These are phyloP conservation scores for Tylopilus sp. DNA, from an alignment of 1,284 basidiomycete genomes.

Conservation along the genomic window DNA sequence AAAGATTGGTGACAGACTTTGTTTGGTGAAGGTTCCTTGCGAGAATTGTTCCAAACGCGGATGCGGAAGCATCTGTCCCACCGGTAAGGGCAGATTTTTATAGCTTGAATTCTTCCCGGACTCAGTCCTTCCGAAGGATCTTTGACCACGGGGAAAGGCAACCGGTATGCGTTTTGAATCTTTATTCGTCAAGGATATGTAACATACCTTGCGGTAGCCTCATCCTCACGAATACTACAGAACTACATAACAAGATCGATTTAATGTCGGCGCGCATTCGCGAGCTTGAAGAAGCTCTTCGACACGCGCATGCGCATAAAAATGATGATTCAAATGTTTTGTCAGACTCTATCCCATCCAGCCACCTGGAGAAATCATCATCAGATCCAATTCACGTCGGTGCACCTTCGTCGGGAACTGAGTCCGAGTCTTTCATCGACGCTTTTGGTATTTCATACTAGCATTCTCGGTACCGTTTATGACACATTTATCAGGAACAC, in stretches of 20 bases:
- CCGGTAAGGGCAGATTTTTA: conserved; percentile 54
- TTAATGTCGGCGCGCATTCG: conserved; percentile 63
- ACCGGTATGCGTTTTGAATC: conserved; percentile 47
- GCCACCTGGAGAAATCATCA: conserved; percentile 18
- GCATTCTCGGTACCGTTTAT: not conserved
- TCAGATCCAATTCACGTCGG: not conserved
- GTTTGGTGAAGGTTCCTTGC: conserved; percentile 66
- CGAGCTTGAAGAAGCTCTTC: conserved; percentile 68
- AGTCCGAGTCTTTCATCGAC: conserved; percentile 63
- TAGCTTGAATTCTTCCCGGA: conserved; percentile 1
- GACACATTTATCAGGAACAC: conserved; percentile 56
- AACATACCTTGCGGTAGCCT: conserved; percentile 48
- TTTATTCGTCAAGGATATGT: not conserved
- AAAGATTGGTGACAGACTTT: not conserved
- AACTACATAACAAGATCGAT: conserved; percentile 73
- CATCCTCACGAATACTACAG: conserved; percentile 72
- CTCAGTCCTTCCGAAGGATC: conserved; percentile 49
- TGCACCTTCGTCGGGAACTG: conserved; percentile 26
- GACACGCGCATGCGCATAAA: conserved; percentile 57
- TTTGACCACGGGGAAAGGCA: conserved; percentile 67
- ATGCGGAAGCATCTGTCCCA: conserved; percentile 76
- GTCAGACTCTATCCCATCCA: conserved; percentile 42
- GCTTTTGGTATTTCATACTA: conserved; percentile 59
- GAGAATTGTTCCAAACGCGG: conserved; percentile 77
- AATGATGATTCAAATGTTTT: conserved; percentile 61